Percentiles rank a stretch among this genome's conserved stretches.
These are phyloP conservation scores for Serpula lacrymans DNA, from an alignment of 768 basidiomycete genomes.

Conservation along the genomic window DNA sequence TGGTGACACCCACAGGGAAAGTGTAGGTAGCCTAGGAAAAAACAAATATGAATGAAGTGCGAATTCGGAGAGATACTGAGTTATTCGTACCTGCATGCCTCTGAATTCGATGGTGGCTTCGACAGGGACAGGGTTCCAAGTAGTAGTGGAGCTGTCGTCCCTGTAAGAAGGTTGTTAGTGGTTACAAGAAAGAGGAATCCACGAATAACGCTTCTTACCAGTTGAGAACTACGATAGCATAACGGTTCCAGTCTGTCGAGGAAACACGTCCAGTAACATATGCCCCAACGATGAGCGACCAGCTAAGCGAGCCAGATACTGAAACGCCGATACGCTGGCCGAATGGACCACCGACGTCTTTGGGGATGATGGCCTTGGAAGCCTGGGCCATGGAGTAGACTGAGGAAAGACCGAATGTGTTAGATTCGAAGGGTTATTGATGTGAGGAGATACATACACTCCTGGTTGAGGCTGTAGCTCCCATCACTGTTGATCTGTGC, in stretches of 20 bases:
- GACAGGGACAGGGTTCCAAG: constrained; percentile 48
- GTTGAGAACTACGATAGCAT: constrained; percentile 64
- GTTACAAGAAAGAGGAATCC: not conserved
- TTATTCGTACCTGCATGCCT: constrained; percentile 42
- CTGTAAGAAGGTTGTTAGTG: constrained; percentile 8
- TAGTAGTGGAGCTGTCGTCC: constrained; percentile 40
- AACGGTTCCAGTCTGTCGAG: constrained; percentile 50
- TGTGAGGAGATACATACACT: constrained; percentile 44
- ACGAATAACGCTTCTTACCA: constrained; percentile 32
- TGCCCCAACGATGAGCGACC: constrained; percentile 54
- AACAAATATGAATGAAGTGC: not conserved
- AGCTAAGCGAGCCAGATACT: constrained; percentile 48
- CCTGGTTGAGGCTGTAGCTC: constrained; percentile 57
- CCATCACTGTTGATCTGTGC: constrained; percentile 59
- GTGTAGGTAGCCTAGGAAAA: constrained; percentile 50
- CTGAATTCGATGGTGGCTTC: constrained; percentile 53
- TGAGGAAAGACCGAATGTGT: constrained; percentile 16
- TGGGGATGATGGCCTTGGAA: constrained; percentile 60
- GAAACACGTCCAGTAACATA: constrained; percentile 51
- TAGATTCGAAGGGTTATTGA: no score
- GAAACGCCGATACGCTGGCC: constrained; percentile 56
- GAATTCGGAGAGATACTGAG: constrained; percentile 1
- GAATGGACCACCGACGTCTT: constrained; percentile 56
- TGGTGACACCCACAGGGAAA: constrained; percentile 61
- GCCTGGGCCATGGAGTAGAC: constrained; percentile 66